Percentiles rank a stretch among this genome's conserved stretches.
phyloP scores from a whole-genome alignment of 495 filamentous ascomycete species.

The Talaromyces liani region DNA sequence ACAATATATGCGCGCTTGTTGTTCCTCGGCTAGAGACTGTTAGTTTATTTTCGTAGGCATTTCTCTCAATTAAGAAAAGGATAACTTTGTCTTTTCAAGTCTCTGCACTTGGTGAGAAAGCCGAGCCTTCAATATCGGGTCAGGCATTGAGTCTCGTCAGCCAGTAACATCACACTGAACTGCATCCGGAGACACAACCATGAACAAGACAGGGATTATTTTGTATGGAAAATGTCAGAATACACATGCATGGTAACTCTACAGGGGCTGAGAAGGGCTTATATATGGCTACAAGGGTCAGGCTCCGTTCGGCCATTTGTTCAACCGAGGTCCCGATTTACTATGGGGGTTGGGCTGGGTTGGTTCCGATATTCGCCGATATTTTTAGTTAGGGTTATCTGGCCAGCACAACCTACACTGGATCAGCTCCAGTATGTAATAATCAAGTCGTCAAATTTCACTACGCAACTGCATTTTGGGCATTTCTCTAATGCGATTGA shows the following conservation, averaged over 20 bases:
- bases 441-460: too few species aligned
- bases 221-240: too few species aligned
- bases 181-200: background rate
- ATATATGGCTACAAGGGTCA: background rate
- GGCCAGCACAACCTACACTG: background rate
- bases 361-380: conserved; percentile 4
- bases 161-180: background rate
- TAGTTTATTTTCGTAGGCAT: background rate
- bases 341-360: background rate
- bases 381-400: background rate
- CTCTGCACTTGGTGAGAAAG: background rate
- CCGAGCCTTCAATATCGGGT: background rate
- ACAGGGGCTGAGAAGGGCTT: background rate
- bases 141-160: background rate
- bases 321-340: background rate
- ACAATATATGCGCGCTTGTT: background rate
- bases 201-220: background rate
- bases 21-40: background rate
- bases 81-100: background rate
- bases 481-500: too few species aligned
- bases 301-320: background rate
- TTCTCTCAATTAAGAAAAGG: background rate
- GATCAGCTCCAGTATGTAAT: conserved; percentile 12
- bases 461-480: too few species aligned
- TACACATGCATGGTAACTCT: too few species aligned